Conservation (phyloP, 768 basidiomycete genomes). For the Tricholoma terreum region DNA sequence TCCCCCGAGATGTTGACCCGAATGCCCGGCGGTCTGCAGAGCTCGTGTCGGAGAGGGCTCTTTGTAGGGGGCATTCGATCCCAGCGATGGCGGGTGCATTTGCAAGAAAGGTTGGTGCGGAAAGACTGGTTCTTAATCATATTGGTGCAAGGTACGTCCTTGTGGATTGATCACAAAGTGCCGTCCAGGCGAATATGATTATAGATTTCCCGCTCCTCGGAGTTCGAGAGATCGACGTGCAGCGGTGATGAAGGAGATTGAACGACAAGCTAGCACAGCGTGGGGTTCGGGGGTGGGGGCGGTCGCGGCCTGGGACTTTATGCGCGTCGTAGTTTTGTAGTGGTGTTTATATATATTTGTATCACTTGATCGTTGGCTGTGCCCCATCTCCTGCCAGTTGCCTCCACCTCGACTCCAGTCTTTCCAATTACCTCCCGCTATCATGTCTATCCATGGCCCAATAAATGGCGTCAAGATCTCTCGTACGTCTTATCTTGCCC, state of each 20-base stretch:
- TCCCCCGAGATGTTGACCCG: conserved; percentile 54
- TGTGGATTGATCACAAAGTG: background rate
- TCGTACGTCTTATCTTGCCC: conserved; percentile 50
- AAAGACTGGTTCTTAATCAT: conserved; percentile 72
- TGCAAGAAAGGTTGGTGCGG: conserved; percentile 57
- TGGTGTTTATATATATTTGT: background rate
- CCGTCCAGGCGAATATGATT: no score
- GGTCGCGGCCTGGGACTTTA: conserved; percentile 55
- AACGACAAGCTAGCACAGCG: conserved; percentile 56
- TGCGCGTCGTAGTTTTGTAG: conserved; percentile 42
- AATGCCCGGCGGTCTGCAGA: conserved; percentile 40
- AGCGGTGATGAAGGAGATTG: conserved; percentile 56
- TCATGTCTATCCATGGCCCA: conserved; percentile 74
- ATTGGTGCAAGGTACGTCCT: conserved; percentile 60
- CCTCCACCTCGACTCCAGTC: conserved; percentile 8
- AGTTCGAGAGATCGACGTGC: conserved; percentile 34
- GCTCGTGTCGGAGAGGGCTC: conserved; percentile 45
- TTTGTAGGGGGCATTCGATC: conserved; percentile 75
- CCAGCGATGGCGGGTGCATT: conserved; percentile 77
- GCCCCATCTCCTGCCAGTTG: conserved; percentile 13
- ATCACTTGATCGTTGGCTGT: conserved; percentile 4
- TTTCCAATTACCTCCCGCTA: conserved; percentile 12
- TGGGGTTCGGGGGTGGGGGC: conserved; percentile 49
- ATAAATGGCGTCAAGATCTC: conserved; percentile 88
- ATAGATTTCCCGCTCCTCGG: conserved; percentile 54